Base-by-base conservation (phyloP, 441 rosid genomes). In the Capsella rubella region DNA sequence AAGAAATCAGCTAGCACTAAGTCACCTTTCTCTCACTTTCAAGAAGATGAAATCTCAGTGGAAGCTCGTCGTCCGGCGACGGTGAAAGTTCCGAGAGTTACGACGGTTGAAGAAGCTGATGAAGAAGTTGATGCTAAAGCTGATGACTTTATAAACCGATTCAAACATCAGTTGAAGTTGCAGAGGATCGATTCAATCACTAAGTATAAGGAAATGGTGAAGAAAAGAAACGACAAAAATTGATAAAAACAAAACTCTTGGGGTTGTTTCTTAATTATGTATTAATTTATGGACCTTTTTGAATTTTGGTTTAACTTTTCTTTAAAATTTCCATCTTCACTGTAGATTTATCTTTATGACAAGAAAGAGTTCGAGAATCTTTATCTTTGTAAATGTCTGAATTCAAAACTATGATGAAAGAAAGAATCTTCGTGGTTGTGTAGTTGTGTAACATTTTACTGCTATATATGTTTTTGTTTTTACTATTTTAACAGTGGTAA, bases 81-180 rank as follows among this genome's bases (percentile, higher is more conserved):
- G 1, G 79, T 74, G 65, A 87, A 31, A 69, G 91, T 80, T 21
- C 68, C 75, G 35, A 86, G 82, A 69, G 69, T 74, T 25, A 76
- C 76, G 29, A 58, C 52, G 21, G 71, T 81, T 13, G 84, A 69
- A n/a, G 80, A 80, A 2, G 97, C 78, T 8, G 97, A 89, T 51
- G 91, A 81, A 21, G 94, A 85, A 56, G 94, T 91, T 13, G 98
- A 91, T 58, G 98, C 98, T 0, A 91, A 76, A 51, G 97, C 97
- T 4, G 97, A 91, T 70, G 96, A 91, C 51, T 93, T 93, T 68
- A 91, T 93, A 50, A 82, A 90, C 78, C 82, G 72, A 72, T 93
- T 93, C 70, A 93, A 84, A 85, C 86, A 93, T 21, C 95, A 93
- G 78, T 37, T 93, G 80, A 84, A 89, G 84, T 73, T 90, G 78